Evolutionary conservation across 352 stramenopile genomes (phyloP), one percentile per base, ranked within the genome.

Genomic region (Phytophthora crassamura): DNA sequence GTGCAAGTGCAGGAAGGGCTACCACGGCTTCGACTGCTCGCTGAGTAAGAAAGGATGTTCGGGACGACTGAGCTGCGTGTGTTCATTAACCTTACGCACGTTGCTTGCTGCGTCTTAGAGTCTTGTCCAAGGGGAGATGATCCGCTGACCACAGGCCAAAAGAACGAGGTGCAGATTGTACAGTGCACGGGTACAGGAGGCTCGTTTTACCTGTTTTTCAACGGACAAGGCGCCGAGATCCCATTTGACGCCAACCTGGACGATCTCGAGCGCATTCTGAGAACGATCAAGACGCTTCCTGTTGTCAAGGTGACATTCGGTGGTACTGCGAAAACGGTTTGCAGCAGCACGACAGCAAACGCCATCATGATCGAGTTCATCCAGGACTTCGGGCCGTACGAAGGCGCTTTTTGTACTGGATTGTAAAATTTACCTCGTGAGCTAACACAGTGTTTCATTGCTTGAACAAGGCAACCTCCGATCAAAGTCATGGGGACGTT

Each of bases 61-160:
- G 25, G 25, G 5, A 7, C 25, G 25, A 25, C 10, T 32, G 8
- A 20, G 4, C 6, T 22, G n/a, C 51, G n/a, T 18, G 15, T 36
- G n/a, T 11, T 32, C n/a, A 20, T 2, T 48, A 22, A 34, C 34
- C 5, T 53, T 42, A 50, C 12, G 22, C 32, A 20, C 34, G 5
- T 11, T 40, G 16, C n/a, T 42, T 40, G 14, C 15, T 61, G 10
- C 11, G 16, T 41, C 14, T n/a, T 47, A 92, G 82, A 63, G 6
- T 84, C 77, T 7, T 98, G 93, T 53, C 89, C 93, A 9, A 55
- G 55, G 8, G 93, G 93, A n/a, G 89, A 97, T 67, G 93, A 98
- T 51, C 90, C 90, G 10, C 47, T 97, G 18, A 97, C 88, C 0
- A 82, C 74, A 1, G 79, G 77, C 2, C 92, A 97, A 53, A 80